Conservation (phyloP, 1,284 basidiomycete species). For the Sanghuangporus baumii region DNA sequence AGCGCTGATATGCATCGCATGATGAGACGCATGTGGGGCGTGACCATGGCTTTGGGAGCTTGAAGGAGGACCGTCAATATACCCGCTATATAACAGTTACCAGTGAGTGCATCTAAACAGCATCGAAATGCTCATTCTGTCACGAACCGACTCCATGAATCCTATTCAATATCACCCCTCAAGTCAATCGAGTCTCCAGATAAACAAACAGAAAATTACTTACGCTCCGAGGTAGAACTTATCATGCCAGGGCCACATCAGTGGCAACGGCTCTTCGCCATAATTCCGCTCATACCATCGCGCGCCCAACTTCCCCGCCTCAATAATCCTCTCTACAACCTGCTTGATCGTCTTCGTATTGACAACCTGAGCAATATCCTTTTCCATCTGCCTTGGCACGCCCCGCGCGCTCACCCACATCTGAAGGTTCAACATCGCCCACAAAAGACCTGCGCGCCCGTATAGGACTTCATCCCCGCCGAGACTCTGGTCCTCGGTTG, state of each 20-base stretch:
- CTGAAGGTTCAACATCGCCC: slow-evolving; percentile 11
- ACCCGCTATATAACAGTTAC: slow-evolving; percentile 3
- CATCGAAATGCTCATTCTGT: neutral
- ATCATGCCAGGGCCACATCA: slow-evolving; percentile 16
- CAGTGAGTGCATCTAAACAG: neutral
- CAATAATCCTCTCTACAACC: slow-evolving; percentile 6
- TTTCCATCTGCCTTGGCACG: neutral
- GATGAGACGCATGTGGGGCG: slow-evolving; percentile 1
- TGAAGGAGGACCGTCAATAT: slow-evolving; percentile 15
- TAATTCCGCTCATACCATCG: neutral
- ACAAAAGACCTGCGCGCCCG: slow-evolving; percentile 14
- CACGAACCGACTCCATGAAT: slow-evolving; percentile 12
- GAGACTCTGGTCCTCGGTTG: neutral
- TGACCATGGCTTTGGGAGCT: slow-evolving; percentile 10
- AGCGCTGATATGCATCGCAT: slow-evolving; percentile 5
- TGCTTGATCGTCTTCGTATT: neutral
- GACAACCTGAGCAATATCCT: neutral
- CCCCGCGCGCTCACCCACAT: neutral
- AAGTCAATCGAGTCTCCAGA: neutral
- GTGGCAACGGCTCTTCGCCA: neutral
- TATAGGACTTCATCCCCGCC: slow-evolving; percentile 17
- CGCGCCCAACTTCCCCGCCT: slow-evolving; percentile 4
- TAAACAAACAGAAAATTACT: neutral
- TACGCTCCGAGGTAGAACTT: slow-evolving; percentile 17
- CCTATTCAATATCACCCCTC: neutral